Evolutionary conservation across 345 rosid genomes (phyloP).

Genomic region (Barbarea vulgaris): DNA sequence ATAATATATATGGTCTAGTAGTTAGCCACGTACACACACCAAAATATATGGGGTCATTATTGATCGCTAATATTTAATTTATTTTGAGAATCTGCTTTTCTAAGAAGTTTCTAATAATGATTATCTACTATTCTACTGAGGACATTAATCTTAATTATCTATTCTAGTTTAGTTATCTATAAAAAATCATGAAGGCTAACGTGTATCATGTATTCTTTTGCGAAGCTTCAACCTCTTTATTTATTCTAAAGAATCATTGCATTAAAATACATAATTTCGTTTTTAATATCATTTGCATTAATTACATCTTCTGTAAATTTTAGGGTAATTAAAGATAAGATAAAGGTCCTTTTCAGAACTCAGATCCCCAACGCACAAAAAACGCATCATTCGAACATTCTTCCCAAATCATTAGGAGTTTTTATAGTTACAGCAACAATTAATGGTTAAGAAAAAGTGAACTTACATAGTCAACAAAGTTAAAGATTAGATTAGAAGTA

Average conservation of each 20-base stretch:
- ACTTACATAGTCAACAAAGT: neutral
- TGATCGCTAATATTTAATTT: constrained; percentile 1
- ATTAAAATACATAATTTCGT: neutral
- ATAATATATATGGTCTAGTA: neutral
- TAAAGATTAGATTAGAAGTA: neutral
- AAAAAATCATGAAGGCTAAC: neutral
- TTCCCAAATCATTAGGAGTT: neutral
- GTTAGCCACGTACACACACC: constrained; percentile 8
- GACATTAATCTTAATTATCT: neutral
- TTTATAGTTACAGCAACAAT: neutral
- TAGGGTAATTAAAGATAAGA: neutral
- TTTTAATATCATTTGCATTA: neutral
- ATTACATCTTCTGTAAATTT: neutral
- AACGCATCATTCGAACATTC: neutral
- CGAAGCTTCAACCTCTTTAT: constrained; percentile 15
- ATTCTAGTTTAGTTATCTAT: neutral
- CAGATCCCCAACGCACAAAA: neutral
- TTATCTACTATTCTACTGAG: neutral
- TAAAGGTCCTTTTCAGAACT: constrained; percentile 16
- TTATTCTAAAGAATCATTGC: constrained; percentile 33
- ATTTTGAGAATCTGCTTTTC: neutral
- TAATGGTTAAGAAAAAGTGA: neutral
- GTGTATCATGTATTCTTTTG: neutral
- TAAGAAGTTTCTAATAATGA: constrained; percentile 10
- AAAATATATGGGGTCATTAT: constrained; percentile 2